A percentile compares a stretch with the other conserved stretches of the same genome.
These are phyloP conservation scores for Yamadazyma olivae DNA, from an alignment of 805 yeast genomes.

Conservation along the genomic window DNA sequence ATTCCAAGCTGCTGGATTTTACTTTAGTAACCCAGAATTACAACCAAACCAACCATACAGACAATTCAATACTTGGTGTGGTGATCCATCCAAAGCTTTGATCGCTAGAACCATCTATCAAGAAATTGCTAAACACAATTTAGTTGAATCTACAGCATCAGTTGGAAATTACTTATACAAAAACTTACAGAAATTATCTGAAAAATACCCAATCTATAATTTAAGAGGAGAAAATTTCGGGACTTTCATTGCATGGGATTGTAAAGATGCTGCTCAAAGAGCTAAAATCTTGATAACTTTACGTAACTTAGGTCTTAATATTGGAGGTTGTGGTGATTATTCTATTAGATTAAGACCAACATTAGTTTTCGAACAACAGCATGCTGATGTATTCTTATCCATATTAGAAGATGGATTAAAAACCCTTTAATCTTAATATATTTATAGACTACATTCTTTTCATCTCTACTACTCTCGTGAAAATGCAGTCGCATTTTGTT, in stretches of 20 bases:
- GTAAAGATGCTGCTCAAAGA: constrained; percentile 42
- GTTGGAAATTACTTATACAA: constrained; percentile 54
- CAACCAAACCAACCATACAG: constrained; percentile 62
- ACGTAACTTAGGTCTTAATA: constrained; percentile 56
- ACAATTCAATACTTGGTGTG: constrained; percentile 79
- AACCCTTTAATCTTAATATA: background rate
- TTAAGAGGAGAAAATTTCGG: constrained; percentile 65
- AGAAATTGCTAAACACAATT: constrained; percentile 48
- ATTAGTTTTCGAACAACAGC: constrained; percentile 57
- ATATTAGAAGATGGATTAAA: constrained; percentile 30
- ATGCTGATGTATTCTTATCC: constrained; percentile 55
- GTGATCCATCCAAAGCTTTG: constrained; percentile 68
- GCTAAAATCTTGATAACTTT: constrained; percentile 43
- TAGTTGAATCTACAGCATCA: constrained; percentile 46
- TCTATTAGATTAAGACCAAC: constrained; percentile 66
- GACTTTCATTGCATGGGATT: constrained; percentile 66
- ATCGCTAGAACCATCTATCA: constrained; percentile 59
- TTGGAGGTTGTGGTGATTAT: constrained; percentile 64
- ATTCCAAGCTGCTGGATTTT: constrained; percentile 73
- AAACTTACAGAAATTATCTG: constrained; percentile 37
- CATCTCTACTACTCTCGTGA: too few relatives aligned
- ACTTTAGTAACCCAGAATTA: constrained; percentile 55
- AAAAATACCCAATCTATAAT: constrained; percentile 44
- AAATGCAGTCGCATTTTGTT: too few relatives aligned
- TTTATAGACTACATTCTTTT: background rate